phyloP scores from a whole-genome alignment of 108 stramenopile species.

The Nitzschia inconspicua region DNA sequence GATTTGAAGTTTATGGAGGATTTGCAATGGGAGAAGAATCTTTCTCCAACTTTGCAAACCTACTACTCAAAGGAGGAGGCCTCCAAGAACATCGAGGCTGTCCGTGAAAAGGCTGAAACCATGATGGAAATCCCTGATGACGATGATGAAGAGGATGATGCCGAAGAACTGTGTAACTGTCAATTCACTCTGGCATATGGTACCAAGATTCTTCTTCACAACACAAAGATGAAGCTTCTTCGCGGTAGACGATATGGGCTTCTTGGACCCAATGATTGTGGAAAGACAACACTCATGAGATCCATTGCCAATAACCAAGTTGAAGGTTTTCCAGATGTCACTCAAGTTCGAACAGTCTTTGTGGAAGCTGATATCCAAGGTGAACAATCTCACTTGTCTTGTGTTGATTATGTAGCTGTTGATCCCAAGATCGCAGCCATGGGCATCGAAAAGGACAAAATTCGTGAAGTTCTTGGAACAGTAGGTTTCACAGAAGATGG shows the following conservation, averaged over 20 bases:
- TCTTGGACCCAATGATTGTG: slow-evolving; percentile 96
- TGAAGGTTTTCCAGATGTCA: slow-evolving; percentile 98
- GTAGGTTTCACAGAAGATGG: slow-evolving; percentile 96
- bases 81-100: slow-evolving; percentile 73
- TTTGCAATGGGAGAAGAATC: slow-evolving; percentile 85
- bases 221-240: slow-evolving; percentile 97
- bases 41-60: slow-evolving; percentile 41
- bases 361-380: slow-evolving; percentile 99
- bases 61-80: slow-evolving; percentile 66
- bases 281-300: slow-evolving; percentile 99
- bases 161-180: slow-evolving; percentile 99
- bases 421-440: slow-evolving; percentile 88
- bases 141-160: slow-evolving; percentile 96
- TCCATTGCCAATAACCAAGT: slow-evolving; percentile 99
- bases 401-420: slow-evolving; percentile 93
- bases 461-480: slow-evolving; percentile 86
- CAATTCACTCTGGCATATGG: slow-evolving; percentile 99
- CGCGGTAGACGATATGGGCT: slow-evolving; percentile 98
- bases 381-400: slow-evolving; percentile 95
- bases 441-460: slow-evolving; percentile 74
- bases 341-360: slow-evolving; percentile 95
- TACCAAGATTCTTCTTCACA: slow-evolving; percentile 99
- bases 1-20: slow-evolving; percentile 90
- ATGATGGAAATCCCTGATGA: slow-evolving; percentile 87
- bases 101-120: slow-evolving; percentile 81